Conservation (phyloP, 345 rosid species). For the Cardamine chenopodiifolia region DNA sequence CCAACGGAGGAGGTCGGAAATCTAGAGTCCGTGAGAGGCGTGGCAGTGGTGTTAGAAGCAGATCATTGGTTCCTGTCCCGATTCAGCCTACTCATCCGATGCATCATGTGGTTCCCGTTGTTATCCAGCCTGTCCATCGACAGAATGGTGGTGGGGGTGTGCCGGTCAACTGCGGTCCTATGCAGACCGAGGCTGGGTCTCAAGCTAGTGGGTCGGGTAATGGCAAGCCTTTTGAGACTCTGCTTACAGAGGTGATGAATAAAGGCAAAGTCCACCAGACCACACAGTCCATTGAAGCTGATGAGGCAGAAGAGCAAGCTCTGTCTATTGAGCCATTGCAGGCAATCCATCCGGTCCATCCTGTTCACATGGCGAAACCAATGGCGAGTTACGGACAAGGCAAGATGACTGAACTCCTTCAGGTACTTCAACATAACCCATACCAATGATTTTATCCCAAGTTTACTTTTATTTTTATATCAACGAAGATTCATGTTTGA, state of each 20-base stretch:
- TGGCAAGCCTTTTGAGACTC: constrained; percentile 60
- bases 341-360: constrained; percentile 54
- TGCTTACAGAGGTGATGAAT: constrained; percentile 60
- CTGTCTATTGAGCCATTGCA: constrained; percentile 71
- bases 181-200: constrained; percentile 40
- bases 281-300: constrained; percentile 42
- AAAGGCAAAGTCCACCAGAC: constrained; percentile 48
- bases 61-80: constrained; percentile 40
- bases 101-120: not conserved
- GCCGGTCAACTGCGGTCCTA: constrained; percentile 22
- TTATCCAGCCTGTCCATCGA: not conserved
- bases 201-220: constrained; percentile 42
- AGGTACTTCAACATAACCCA: constrained; percentile 50
- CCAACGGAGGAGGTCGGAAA: constrained; percentile 42
- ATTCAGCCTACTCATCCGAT: constrained; percentile 45
- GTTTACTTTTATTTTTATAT: not conserved
- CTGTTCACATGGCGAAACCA: constrained; percentile 53
- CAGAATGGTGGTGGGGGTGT: not conserved
- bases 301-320: constrained; percentile 54
- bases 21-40: constrained; percentile 36
- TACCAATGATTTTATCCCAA: not conserved
- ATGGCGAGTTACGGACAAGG: constrained; percentile 62
- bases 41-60: constrained; percentile 28
- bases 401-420: constrained; percentile 84
- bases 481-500: constrained; percentile 13